Evolutionary conservation across 2,329 filamentous ascomycete species (phyloP), one percentile per base, ranked within the genome.

Genomic region (Fusarium sp.): DNA sequence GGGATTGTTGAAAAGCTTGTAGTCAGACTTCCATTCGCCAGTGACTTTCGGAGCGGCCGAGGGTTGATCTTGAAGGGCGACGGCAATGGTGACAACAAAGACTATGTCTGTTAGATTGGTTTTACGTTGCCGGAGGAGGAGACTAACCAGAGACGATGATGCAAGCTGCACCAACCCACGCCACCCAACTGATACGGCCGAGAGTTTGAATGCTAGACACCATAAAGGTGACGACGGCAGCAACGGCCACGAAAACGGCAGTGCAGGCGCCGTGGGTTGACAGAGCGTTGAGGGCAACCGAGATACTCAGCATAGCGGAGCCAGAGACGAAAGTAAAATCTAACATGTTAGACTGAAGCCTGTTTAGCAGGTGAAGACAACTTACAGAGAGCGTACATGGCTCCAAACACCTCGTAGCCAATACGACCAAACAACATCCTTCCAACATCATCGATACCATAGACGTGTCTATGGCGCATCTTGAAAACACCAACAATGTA

Each of bases 401-500:
- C 68, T 5, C 76, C 79, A 38, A 85, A 77, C 20, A 83, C 49
- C 57, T 81, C 81, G 2, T 81, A 78, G 0, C 84, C 83, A 6
- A 79, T 58, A 3, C 76, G 78, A 14, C 84, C 84, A 67, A 84
- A 83, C 7, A 86, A 76, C 42, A 84, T 76, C 4, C 68, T 68
- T 23, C 83, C 84, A 3, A 81, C 84, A 65, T 86, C 84, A 58
- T 85, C 84, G 62, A 86, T 84, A 33, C 82, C 80, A 69, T 86
- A 86, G 1, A 86, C 82, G 36, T 83, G 79, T 2, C 79, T 80
- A 69, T 86, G 84, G 16, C 76, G 74, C 27, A 83, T 68, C 71
- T 86, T 86, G 78, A 86, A 86, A 11, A 77, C 73, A 9, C 82
- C 83, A 8, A 84, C 77, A 14, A 83, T 82, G 64, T 81, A 59